These are phyloP conservation scores for Phaeosphaeriaceae sp. DNA, from an alignment of 2,329 filamentous ascomycete genomes.

Conservation along the genomic window DNA sequence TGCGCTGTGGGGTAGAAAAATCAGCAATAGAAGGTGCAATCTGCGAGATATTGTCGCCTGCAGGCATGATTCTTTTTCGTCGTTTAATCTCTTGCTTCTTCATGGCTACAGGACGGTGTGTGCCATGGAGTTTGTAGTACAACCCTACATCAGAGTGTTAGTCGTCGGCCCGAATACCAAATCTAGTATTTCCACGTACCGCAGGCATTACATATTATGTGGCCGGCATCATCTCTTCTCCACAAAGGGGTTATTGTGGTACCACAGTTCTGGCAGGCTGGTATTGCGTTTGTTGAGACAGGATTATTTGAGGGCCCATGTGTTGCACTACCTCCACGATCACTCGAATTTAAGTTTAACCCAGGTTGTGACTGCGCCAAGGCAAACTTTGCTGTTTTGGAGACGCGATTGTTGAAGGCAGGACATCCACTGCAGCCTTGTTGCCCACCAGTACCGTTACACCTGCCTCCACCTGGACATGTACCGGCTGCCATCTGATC, in stretches of 20 bases:
- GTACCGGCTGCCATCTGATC: slow-evolving; percentile 81
- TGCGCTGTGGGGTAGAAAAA: slow-evolving; percentile 38
- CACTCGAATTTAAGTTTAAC: slow-evolving; percentile 16
- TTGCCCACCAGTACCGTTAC: slow-evolving; percentile 94
- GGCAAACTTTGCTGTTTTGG: slow-evolving; percentile 79
- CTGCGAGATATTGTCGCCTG: slow-evolving; percentile 56
- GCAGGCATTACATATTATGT: slow-evolving; percentile 98
- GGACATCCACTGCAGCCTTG: slow-evolving; percentile 95
- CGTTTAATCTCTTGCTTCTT: slow-evolving; percentile 98
- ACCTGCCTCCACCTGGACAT: slow-evolving; percentile 91
- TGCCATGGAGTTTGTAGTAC: slow-evolving; percentile 94
- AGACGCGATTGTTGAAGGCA: slow-evolving; percentile 94
- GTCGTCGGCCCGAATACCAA: slow-evolving; percentile 5
- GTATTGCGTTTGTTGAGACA: slow-evolving; percentile 64
- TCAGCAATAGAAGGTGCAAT: slow-evolving; percentile 33
- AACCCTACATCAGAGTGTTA: slow-evolving; percentile 65
- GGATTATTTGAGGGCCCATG: slow-evolving; percentile 19
- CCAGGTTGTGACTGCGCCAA: slow-evolving; percentile 53
- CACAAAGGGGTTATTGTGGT: slow-evolving; percentile 97
- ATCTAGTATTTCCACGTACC: slow-evolving; percentile 64
- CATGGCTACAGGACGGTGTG: slow-evolving; percentile 95
- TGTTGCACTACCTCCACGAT: slow-evolving; percentile 23
- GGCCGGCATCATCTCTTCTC: slow-evolving; percentile 90
- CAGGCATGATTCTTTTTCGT: slow-evolving; percentile 91
- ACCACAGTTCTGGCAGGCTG: slow-evolving; percentile 95